Base-by-base conservation (phyloP, 2,329 filamentous ascomycete genomes). In the Claviceps purpurea region DNA sequence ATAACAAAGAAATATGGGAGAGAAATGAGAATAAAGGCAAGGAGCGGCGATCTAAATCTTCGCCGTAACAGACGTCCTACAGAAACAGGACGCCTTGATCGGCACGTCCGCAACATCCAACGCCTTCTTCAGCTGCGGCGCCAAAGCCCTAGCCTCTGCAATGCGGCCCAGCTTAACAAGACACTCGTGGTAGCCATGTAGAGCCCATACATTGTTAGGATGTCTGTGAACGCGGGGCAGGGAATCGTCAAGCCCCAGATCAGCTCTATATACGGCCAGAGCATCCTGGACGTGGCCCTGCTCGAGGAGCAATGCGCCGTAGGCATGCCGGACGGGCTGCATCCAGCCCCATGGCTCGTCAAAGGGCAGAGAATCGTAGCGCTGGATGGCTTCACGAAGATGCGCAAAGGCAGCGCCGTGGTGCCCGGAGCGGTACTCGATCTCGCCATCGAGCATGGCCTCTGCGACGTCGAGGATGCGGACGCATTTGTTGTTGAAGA, bases 301-400 rank as follows among this genome's bases (percentile, higher is more conserved):
- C 60, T 89, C 85, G 13, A 87, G 70, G 34, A 87, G 62, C 3
- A 89, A 69, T 0, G 84, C 85, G 1, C 81, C 84, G 49, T 83
- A 83, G 0, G 84, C 84, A 63, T 89, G 85, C 3, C 84, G 72
- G 0, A 79, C 77, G 0, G 85, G 85, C 61, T 86, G 82, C 84
- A 89, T 87, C 84, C 85, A 89, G 0, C 82, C 82, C 84, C 84
- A 88, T 0, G 85, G 85, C 62, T 89, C 85, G 48, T 84, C 81
- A 55, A 86, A 89, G 0, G 79, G 79, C 30, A 89, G 71, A 0
- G 63, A 65, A 58, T 86, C 83, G 56, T 87, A 82, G 2, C 77
- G 71, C 1, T 67, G 61, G 22, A 86, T 78, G 0, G 83, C 75
- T 11, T 68, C 69, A 1, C 75, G 73, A 2, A 89, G 68, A 50